These are phyloP conservation scores for Quercus phellos DNA, from an alignment of 331 rosid species.

Conservation along the genomic window DNA sequence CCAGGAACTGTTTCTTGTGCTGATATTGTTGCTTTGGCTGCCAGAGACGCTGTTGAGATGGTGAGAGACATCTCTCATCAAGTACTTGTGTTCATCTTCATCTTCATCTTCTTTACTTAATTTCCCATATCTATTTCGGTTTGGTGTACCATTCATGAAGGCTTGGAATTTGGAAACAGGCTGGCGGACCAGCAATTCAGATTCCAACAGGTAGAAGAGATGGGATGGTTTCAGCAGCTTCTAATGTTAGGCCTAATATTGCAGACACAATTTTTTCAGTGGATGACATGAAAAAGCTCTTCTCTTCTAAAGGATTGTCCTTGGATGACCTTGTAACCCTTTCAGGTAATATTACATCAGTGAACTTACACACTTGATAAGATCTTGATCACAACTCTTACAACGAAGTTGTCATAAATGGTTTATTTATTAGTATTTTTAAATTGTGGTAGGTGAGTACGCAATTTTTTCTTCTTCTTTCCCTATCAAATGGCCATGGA, in stretches of 20 bases:
- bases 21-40: slow-evolving; percentile 79
- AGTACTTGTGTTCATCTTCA: neutral
- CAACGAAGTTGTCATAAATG: too few species aligned
- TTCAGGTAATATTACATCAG: slow-evolving; percentile 42
- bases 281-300: slow-evolving; percentile 65
- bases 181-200: slow-evolving; percentile 65
- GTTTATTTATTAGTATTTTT: too few species aligned
- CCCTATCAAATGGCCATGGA: too few species aligned
- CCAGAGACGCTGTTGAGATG: slow-evolving; percentile 84
- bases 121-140: neutral
- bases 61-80: slow-evolving; percentile 35
- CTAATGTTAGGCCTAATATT: slow-evolving; percentile 83
- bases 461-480: too few species aligned
- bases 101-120: slow-evolving; percentile 1
- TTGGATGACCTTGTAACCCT: slow-evolving; percentile 72
- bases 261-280: slow-evolving; percentile 77
- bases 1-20: slow-evolving; percentile 88
- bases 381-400: neutral
- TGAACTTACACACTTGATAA: neutral
- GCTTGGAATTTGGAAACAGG: slow-evolving; percentile 39
- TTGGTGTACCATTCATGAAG: neutral
- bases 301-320: slow-evolving; percentile 74
- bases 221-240: slow-evolving; percentile 64
- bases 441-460: too few species aligned
- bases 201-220: slow-evolving; percentile 82